Evolutionary conservation across 306 rosid genomes (phyloP).

Genomic region (Castanopsis chinensis): DNA sequence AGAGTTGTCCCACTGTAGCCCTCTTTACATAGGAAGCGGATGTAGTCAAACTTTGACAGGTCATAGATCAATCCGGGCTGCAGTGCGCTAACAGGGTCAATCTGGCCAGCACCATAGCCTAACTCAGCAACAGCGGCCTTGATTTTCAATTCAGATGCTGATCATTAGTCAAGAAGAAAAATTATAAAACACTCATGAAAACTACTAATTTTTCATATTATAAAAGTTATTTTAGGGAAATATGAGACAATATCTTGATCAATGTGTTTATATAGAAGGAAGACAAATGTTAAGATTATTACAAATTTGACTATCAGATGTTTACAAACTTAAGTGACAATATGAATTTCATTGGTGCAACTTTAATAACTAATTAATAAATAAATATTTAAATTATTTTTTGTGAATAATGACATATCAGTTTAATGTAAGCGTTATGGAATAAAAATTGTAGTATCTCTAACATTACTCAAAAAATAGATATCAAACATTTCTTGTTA

Average conservation of each 20-base stretch:
- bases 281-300: too few relatives aligned
- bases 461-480: too few relatives aligned
- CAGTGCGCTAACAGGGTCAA: constrained; percentile 44
- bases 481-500: too few relatives aligned
- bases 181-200: neutral
- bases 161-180: constrained; percentile 27
- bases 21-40: constrained; percentile 53
- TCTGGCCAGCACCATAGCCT: constrained; percentile 66
- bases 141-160: constrained; percentile 44
- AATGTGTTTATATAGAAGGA: too few relatives aligned
- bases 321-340: too few relatives aligned
- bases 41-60: constrained; percentile 30
- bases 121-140: constrained; percentile 26
- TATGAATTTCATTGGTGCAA: too few relatives aligned
- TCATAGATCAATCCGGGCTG: constrained; percentile 68
- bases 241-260: too few relatives aligned
- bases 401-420: too few relatives aligned
- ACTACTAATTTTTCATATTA: neutral
- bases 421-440: too few relatives aligned
- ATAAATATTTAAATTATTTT: too few relatives aligned
- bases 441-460: too few relatives aligned
- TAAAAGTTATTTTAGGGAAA: neutral
- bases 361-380: constrained; percentile 7
- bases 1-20: constrained; percentile 43
- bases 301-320: too few relatives aligned